These are phyloP conservation scores for Lupinus albus DNA, from an alignment of 306 rosid genomes.

Conservation along the genomic window DNA sequence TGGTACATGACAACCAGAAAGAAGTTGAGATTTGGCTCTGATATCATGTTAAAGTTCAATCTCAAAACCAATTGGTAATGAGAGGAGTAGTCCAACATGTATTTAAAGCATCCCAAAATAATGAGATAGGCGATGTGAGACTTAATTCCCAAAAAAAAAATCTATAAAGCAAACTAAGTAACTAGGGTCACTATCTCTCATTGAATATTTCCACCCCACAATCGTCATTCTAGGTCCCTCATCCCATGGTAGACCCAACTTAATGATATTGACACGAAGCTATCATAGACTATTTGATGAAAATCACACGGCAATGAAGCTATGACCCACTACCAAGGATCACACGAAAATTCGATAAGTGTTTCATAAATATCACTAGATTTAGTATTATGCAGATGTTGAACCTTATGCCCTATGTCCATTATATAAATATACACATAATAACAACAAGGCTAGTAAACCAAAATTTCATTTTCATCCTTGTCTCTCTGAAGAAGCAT, in stretches of 20 bases:
- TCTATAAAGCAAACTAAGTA: too few species aligned
- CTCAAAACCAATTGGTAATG: too few species aligned
- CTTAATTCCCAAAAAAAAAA: too few species aligned
- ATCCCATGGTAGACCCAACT: constrained; percentile 40
- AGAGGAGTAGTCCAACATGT: too few species aligned
- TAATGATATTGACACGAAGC: background rate
- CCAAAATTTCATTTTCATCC: constrained; percentile 39
- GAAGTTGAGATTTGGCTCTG: too few species aligned
- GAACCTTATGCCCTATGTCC: constrained; percentile 34
- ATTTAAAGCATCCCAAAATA: too few species aligned
- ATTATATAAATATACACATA: constrained; percentile 34
- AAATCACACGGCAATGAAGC: constrained; percentile 40
- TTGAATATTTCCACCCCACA: constrained; percentile 45
- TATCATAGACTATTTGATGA: constrained; percentile 44
- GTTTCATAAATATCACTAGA: constrained; percentile 45
- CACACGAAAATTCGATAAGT: constrained; percentile 28
- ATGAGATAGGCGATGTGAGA: too few species aligned
- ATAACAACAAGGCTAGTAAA: constrained; percentile 12
- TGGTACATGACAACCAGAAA: too few species aligned
- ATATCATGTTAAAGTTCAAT: too few species aligned
- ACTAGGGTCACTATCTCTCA: constrained; percentile 45
- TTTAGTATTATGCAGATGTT: constrained; percentile 45
- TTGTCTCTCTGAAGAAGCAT: constrained; percentile 1
- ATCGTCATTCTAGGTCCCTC: constrained; percentile 59
- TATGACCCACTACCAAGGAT: constrained; percentile 27